These are phyloP conservation scores for Akanthomyces lecanii DNA, from an alignment of 2,329 filamentous ascomycete species.

Conservation along the genomic window DNA sequence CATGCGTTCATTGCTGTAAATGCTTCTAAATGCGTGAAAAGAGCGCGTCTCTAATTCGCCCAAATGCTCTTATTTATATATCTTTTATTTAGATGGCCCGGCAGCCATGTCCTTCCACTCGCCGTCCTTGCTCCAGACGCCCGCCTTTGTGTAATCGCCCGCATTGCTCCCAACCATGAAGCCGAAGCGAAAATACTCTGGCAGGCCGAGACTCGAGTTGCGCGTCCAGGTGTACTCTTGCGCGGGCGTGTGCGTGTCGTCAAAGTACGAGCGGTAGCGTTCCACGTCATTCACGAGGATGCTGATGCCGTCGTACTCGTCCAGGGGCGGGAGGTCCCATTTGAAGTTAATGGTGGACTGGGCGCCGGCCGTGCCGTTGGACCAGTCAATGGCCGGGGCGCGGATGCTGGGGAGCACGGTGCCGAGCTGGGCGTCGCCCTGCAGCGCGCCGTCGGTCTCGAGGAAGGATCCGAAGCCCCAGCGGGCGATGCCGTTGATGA, in stretches of 20 bases:
- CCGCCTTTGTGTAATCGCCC: constrained; percentile 73
- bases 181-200: constrained; percentile 75
- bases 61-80: not conserved
- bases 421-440: constrained; percentile 61
- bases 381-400: constrained; percentile 43
- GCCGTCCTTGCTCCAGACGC: constrained; percentile 61
- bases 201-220: constrained; percentile 39
- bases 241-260: constrained; percentile 43
- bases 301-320: constrained; percentile 68
- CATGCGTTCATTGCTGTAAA: not conserved
- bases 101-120: constrained; percentile 62
- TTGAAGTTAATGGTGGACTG: constrained; percentile 63
- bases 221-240: constrained; percentile 57
- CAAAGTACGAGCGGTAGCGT: constrained; percentile 68
- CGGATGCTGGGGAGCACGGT: constrained; percentile 56
- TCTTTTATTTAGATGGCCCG: constrained; percentile 48
- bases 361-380: constrained; percentile 22
- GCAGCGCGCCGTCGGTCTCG: constrained; percentile 71
- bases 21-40: not conserved
- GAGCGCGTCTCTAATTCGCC: not conserved
- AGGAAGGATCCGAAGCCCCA: constrained; percentile 92
- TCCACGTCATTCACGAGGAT: constrained; percentile 85
- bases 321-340: constrained; percentile 43
- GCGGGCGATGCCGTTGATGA: constrained; percentile 87
- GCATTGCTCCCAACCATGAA: constrained; percentile 62